Evolutionary conservation across 768 basidiomycete genomes (phyloP), one percentile per base, ranked within the genome.

Genomic region (Pholiota microspora): DNA sequence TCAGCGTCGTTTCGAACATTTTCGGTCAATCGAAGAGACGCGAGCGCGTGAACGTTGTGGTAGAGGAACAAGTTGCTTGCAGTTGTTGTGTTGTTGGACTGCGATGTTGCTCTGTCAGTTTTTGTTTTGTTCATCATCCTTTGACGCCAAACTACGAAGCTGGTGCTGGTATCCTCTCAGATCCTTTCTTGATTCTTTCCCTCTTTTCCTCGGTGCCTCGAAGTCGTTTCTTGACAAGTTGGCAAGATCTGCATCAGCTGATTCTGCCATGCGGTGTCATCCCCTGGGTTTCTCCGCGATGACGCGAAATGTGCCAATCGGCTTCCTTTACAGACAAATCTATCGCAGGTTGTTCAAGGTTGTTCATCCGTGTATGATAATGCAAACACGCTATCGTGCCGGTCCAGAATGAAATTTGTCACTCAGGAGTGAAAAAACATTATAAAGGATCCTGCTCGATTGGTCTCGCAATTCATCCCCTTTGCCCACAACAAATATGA

Each of bases 1-100:
- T 32, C n/a, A 55, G 29, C 5, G 35, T 49, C 23, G 54, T 31
- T 6, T 40, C 48, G 31, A 55, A 45, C 54, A 55, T 55, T 15
- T n/a, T 38, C n/a, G 4, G 7, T 18, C 7, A 3, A 32, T 29
- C 15, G 48, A 29, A 21, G 8, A 49, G 0, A 34, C 12, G 13
- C 16, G 18, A 18, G 7, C 15, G 10, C 16, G 47, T 29, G 7
- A 7, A 25, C 12, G 23, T 25, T 36, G 35, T 15, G 16, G 32
- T 21, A 12, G 7, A 34, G 7, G 12, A 27, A 31, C 10, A 21
- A 50, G 29, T 16, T 25, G 24, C 9, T 23, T 23, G 40, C 5
- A 40, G 16, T n/a, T n/a, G n/a, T n/a, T n/a, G n/a, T n/a, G n/a
- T n/a, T n/a, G n/a, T n/a, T n/a, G n/a, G n/a, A n/a, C n/a, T n/a